Base-by-base conservation (phyloP, 2,329 filamentous ascomycete genomes). In the Calonectria hawksworthii region DNA sequence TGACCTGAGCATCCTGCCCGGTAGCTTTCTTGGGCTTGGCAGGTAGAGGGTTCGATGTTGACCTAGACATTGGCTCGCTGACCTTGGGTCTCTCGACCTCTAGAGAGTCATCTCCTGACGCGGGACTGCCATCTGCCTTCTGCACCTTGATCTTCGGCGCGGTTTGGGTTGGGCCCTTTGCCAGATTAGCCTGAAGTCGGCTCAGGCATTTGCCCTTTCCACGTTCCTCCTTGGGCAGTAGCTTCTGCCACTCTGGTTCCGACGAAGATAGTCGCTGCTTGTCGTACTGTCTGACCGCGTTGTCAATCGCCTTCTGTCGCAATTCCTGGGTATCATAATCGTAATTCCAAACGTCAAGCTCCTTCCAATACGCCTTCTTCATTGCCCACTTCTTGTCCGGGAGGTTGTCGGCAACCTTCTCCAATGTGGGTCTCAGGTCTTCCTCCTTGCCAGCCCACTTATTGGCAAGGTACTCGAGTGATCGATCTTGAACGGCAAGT, bases 321-420 rank as follows among this genome's bases (percentile, higher is more conserved):
- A 92, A 88, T 38, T 89, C 88, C 23, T 87, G 83, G 47, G 83
- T 86, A 56, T 86, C 85, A 80, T 93, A 93, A 34, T 89, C 85
- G 81, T 92, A 92, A 72, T 88, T 89, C 88, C 90, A 93, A 28
- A 93, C 90, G 77, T 93, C 91, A 18, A 93, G 86, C 76, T 93
- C 92, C 82, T 89, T 92, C 88, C 89, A 93, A 75, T 88, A 90
- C 30, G 86, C 84, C 83, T 90, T 91, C 75, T 89, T 88, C 78
- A 93, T 83, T 41, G 86, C 83, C 88, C 90, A 93, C 77, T 87
- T 91, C 74, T 90, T 87, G 3, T 85, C 82, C 6, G 86, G 76
- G 72, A 89, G 86, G 69, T 88, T 87, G 72, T 90, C 89, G 36
- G 90, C 92, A 28, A 92, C 90, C 83, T 93, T 93, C 64, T 89